Evolutionary conservation across 148 eudicot species (phyloP).

Genomic region (Diospyros kaki): DNA sequence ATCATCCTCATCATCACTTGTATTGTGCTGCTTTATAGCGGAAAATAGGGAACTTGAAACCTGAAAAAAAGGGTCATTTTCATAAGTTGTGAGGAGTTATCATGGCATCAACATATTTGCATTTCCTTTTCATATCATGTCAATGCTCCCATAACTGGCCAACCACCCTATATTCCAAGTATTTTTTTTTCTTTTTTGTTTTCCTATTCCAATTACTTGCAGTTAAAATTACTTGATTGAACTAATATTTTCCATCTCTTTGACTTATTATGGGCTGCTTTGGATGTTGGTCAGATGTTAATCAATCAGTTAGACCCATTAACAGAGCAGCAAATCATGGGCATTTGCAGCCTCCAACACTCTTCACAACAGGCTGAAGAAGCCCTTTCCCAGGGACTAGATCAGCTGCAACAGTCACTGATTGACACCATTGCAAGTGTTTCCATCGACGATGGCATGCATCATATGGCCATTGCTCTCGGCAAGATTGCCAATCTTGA

Average conservation of each 20-base stretch:
- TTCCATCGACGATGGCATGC: constrained; percentile 62
- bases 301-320: constrained; percentile 66
- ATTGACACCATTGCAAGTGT: constrained; percentile 66
- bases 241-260: not conserved
- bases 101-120: not conserved
- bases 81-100: not conserved
- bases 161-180: not conserved
- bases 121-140: not conserved
- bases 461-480: constrained; percentile 83
- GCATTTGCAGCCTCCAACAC: constrained; percentile 75
- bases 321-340: constrained; percentile 84
- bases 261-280: not conserved
- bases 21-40: not conserved
- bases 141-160: not conserved
- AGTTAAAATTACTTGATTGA: not conserved
- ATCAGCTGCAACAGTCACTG: constrained; percentile 80
- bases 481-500: constrained; percentile 89
- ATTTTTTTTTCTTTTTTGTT: not conserved
- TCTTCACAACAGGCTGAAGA: constrained; percentile 91
- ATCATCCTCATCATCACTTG: constrained; percentile 2
- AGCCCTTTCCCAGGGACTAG: constrained; percentile 75
- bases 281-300: constrained; percentile 45
- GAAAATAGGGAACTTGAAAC: constrained; percentile 9
- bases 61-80: not conserved
- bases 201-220: not conserved